Base-by-base conservation (phyloP, 73 alveolate genomes). In the Symbiodinium pilosum region DNA sequence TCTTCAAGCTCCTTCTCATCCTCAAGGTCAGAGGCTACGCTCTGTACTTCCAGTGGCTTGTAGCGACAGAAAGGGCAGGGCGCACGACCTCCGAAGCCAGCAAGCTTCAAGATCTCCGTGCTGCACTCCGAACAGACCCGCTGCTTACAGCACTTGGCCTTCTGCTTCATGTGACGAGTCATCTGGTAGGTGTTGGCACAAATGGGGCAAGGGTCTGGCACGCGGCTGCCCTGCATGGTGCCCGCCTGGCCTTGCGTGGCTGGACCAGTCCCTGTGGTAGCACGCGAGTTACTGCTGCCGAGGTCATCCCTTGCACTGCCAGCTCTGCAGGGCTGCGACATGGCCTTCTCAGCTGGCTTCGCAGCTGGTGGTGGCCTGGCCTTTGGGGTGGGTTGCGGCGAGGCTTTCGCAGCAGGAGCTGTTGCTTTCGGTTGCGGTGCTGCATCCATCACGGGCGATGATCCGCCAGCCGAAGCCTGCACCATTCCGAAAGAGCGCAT, bases 181-280 rank as follows among this genome's bases (percentile, higher is more conserved):
- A 83, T 26, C 91, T 83, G 91, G 64, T 83, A 83, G n/a, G 68
- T 83, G 59, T 83, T 83, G 30, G 68, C 91, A 43, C 91, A 83
- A n/a, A 83, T 83, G 30, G 91, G 91, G 91, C 91, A 83, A 83
- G 91, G 91, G 26, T 83, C 91, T 18, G 54, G 32, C 26, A 34
- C 30, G 51, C 32, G 32, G 12, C 38, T 47, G 30, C 24, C 8
- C 26, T 47, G 54, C 26, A 20, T 32, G 30, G 32, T 26, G 11
- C 54, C 14, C 30, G n/a, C 87, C 0, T 43, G 43, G 85, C 18
- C 34, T 24, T 30, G 38, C 11, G 39, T 41, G 30, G 39, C 30
- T 64, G 41, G 38, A 28, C 30, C 20, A 18, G 38, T 26, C 30
- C 39, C 3, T 28, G 20, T 64, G 38, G 39, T 28, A 20, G 41